phyloP scores from a whole-genome alignment of 148 eudicot genomes.

The Bassia scoparia region DNA sequence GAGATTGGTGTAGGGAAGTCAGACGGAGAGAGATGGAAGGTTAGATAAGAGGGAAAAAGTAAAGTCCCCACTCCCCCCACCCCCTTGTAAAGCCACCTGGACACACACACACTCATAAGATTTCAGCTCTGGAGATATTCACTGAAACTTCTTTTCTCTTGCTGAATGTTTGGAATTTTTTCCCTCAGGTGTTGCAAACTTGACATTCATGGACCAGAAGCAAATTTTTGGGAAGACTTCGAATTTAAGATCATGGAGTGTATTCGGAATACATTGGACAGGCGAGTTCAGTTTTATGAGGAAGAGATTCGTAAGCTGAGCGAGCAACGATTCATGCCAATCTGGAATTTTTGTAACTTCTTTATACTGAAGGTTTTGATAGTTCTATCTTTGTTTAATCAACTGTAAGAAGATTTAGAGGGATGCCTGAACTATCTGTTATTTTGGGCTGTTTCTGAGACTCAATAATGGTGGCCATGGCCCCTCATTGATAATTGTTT shows the following conservation, averaged over 20 bases:
- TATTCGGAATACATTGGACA: conserved; percentile 77
- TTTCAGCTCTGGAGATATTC: not conserved
- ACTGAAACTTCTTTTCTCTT: not conserved
- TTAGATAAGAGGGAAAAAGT: too few relatives aligned
- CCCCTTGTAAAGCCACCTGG: too few relatives aligned
- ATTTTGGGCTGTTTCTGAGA: not conserved
- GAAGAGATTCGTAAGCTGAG: conserved; percentile 97
- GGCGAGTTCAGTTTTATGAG: conserved; percentile 86
- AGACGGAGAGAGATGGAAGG: too few relatives aligned
- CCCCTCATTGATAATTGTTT: not conserved
- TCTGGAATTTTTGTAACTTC: conserved; percentile 95
- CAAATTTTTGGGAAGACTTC: conserved; percentile 86
- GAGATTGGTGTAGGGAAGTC: too few relatives aligned
- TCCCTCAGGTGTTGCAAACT: conserved; percentile 83
- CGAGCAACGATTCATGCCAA: conserved; percentile 89
- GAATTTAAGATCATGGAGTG: conserved; percentile 85
- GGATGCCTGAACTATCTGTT: not conserved
- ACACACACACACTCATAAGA: too few relatives aligned
- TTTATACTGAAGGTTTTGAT: conserved; percentile 78
- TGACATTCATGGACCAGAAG: conserved; percentile 74
- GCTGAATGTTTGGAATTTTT: not conserved
- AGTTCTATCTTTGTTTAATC: conserved; percentile 17
- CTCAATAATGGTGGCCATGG: conserved; percentile 7
- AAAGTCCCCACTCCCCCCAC: too few relatives aligned
- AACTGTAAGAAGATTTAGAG: not conserved